Evolutionary conservation across 495 filamentous ascomycete genomes (phyloP).

Genomic region (Echria macrotheca): DNA sequence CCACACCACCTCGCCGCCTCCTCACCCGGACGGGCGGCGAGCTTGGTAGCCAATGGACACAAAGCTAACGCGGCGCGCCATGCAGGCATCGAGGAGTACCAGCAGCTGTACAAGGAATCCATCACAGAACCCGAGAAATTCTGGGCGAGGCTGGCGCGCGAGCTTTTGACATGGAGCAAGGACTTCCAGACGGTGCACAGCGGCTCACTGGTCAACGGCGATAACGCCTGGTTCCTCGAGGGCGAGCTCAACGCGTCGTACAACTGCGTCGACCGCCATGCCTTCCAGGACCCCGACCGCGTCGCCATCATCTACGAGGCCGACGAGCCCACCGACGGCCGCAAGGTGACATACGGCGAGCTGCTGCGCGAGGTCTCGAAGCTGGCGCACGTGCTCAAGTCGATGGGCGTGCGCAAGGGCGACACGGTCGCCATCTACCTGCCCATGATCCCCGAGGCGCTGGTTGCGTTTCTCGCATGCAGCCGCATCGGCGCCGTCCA

Average conservation of each 20-base stretch:
- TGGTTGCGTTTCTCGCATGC: slow-evolving; percentile 88
- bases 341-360: slow-evolving; percentile 88
- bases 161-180: slow-evolving; percentile 81
- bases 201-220: slow-evolving; percentile 73
- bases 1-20: neutral
- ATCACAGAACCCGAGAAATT: slow-evolving; percentile 87
- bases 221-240: slow-evolving; percentile 92
- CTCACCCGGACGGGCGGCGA: no score
- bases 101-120: slow-evolving; percentile 90
- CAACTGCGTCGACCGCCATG: slow-evolving; percentile 97
- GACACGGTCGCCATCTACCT: slow-evolving; percentile 97
- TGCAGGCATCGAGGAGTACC: slow-evolving; percentile 73
- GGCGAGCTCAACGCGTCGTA: slow-evolving; percentile 91
- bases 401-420: slow-evolving; percentile 95
- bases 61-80: slow-evolving; percentile 17
- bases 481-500: slow-evolving; percentile 91
- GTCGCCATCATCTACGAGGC: slow-evolving; percentile 98
- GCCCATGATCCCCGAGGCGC: slow-evolving; percentile 96
- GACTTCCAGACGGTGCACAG: slow-evolving; percentile 88
- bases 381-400: slow-evolving; percentile 77
- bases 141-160: slow-evolving; percentile 80
- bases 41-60: no score
- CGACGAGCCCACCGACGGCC: slow-evolving; percentile 83
- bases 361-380: slow-evolving; percentile 88
- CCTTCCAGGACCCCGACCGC: slow-evolving; percentile 83